These are phyloP conservation scores for Vaccinium vitisidaea DNA, from an alignment of 148 eudicot species.

Conservation along the genomic window DNA sequence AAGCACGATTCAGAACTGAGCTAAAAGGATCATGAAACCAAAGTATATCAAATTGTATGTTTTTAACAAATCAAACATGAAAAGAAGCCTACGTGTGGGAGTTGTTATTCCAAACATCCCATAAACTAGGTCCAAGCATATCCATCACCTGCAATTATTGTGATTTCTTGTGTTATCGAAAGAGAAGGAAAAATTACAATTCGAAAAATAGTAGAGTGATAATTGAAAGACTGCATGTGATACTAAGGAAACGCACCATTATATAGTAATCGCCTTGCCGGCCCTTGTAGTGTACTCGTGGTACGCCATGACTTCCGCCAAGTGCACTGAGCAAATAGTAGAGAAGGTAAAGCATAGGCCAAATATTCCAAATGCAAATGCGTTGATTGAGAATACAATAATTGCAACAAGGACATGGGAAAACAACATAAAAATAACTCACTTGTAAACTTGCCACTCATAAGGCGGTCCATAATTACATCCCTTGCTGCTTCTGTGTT, in stretches of 20 bases:
- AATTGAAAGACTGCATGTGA: constrained; percentile 9
- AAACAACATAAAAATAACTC: constrained; percentile 25
- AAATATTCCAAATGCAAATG: neutral
- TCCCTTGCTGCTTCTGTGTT: constrained; percentile 87
- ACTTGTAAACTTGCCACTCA: constrained; percentile 98
- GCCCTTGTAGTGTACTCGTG: constrained; percentile 83
- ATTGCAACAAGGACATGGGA: neutral
- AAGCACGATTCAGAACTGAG: neutral
- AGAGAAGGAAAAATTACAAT: neutral
- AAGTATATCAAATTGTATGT: neutral
- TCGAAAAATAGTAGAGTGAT: neutral
- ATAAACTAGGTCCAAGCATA: constrained; percentile 94
- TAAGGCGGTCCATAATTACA: constrained; percentile 91
- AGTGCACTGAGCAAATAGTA: constrained; percentile 45
- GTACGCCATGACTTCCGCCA: constrained; percentile 95
- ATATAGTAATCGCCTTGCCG: constrained; percentile 75
- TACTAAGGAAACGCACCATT: constrained; percentile 50
- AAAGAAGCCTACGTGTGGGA: constrained; percentile 61
- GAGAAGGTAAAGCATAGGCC: constrained; percentile 11
- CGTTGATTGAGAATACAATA: neutral
- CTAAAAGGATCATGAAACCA: neutral
- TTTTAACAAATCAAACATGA: neutral
- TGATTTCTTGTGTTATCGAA: neutral
- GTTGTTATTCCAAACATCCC: constrained; percentile 94
- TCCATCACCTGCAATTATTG: constrained; percentile 80